Evolutionary conservation across 192 early-diverging fungal genomes (phyloP), one percentile per base, ranked within the genome.

Genomic region (Backusella circina): DNA sequence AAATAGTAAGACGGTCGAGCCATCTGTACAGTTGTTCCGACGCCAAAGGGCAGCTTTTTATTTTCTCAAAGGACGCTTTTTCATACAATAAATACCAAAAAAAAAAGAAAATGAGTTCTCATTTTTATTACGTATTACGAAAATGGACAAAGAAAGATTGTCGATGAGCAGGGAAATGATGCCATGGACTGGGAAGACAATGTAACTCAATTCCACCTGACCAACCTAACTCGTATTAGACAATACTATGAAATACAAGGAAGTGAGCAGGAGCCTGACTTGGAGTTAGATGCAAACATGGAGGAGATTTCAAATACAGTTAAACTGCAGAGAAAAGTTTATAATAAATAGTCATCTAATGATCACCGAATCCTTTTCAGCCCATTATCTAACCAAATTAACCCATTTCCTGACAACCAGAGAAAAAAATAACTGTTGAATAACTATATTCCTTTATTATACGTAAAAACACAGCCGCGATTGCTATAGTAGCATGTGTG

Each of bases 151-250:
- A 44, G 70, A 32, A 71, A 51, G 3, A 51, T 69, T 21, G 67
- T 69, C 5, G 35, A 69, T 70, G 68, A 54, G 44, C 30, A 71
- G 2, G 47, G 70, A 33, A 33, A 71, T 23, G 44, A 71, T 15
- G 26, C 70, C 16, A 71, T 71, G 70, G 70, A 71, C 64, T 65
- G 31, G 64, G 64, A 65, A 32, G 30, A 65, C 30, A 32, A 65
- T 16, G 64, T 28, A 32, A 32, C 31, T 33, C 64, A 16, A 32
- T 65, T 65, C 31, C 31, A 65, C 10, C 13, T 65, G 9, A 65
- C 9, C 30, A 33, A 5, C 16, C 2, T 32, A 16, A 28, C 31
- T 65, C 31, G 26, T 65, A 32, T 32, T 32, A 65, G 64, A 32
- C 2, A 65, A 1, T 65, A 51, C n/a, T 51, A n/a, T 21, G 50